A percentile compares a stretch with the other conserved stretches of the same genome.
phyloP scores from a whole-genome alignment of 73 alveolate species.

The Tetrahymena elliotti region DNA sequence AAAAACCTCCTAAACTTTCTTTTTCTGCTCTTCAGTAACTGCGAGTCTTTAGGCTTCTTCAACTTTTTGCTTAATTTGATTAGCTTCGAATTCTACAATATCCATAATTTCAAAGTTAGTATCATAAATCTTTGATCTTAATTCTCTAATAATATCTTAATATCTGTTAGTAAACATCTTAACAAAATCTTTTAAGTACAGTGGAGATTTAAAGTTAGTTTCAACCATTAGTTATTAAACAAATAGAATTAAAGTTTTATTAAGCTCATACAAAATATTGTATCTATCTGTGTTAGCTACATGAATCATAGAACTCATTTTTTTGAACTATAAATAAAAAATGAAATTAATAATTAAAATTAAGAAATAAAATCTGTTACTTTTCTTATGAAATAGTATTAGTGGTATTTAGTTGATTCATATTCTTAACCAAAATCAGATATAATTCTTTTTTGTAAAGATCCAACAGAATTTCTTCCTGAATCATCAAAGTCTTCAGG shows the following conservation, averaged over 20 bases:
- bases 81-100: conserved; percentile 28
- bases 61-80: conserved; percentile 2
- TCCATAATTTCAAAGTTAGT: conserved; percentile 35
- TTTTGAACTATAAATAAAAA: neutral
- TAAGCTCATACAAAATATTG: conserved; percentile 7
- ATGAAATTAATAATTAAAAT: neutral
- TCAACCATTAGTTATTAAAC: conserved; percentile 10
- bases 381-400: neutral
- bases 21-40: conserved; percentile 27
- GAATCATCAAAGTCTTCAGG: neutral
- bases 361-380: neutral
- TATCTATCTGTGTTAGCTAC: conserved; percentile 4
- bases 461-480: neutral
- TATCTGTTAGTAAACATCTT: conserved; percentile 2
- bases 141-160: conserved; percentile 30
- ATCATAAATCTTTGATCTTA: conserved; percentile 39
- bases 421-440: too few relatives aligned
- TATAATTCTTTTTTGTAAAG: too few relatives aligned
- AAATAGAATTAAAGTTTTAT: conserved; percentile 1
- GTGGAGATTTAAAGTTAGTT: conserved; percentile 7
- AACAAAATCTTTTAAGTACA: conserved; percentile 4
- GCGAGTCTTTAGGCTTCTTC: conserved; percentile 19
- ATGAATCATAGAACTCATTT: conserved; percentile 22
- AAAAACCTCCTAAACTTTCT: conserved; percentile 4
- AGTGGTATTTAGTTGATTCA: neutral